Evolutionary conservation across 2,329 filamentous ascomycete genomes (phyloP).

Genomic region (Aspergillus udagawae): DNA sequence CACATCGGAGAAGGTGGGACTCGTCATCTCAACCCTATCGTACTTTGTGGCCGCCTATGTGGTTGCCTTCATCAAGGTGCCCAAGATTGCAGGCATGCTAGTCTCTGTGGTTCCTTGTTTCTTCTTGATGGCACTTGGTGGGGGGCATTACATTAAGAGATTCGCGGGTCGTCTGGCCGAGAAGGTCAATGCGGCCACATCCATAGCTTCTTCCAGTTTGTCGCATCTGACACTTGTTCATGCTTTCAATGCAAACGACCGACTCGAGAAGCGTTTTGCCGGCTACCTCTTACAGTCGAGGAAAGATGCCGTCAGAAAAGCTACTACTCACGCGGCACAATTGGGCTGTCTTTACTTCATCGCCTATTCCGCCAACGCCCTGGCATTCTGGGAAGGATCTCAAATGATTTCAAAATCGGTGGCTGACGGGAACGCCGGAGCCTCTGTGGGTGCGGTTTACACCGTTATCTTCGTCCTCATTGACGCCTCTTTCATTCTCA

Average conservation of each 20-base stretch:
- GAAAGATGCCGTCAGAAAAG: conserved; percentile 55
- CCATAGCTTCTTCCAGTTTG: conserved; percentile 59
- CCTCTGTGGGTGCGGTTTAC: conserved; percentile 33
- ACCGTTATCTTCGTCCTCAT: conserved; percentile 38
- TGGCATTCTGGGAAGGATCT: conserved; percentile 66
- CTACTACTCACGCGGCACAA: conserved; percentile 53
- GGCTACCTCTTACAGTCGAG: conserved; percentile 48
- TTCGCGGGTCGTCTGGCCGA: conserved; percentile 48
- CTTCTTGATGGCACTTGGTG: conserved; percentile 54
- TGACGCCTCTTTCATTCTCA: conserved; percentile 36
- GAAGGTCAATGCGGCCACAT: conserved; percentile 54
- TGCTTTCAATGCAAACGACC: conserved; percentile 57
- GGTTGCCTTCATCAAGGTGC: conserved; percentile 62
- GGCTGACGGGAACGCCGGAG: conserved; percentile 11
- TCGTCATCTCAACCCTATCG: conserved; percentile 57
- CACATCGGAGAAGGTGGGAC: conserved; percentile 67
- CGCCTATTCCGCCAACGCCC: conserved; percentile 61
- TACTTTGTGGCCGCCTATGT: conserved; percentile 66
- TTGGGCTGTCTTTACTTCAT: conserved; percentile 63
- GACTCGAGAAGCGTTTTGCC: conserved; percentile 57
- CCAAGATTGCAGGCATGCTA: conserved; percentile 60
- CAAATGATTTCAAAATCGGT: conserved; percentile 46
- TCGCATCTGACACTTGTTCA: conserved; percentile 59
- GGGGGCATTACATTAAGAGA: conserved; percentile 51
- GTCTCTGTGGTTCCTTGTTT: conserved; percentile 61